Evolutionary conservation across 768 basidiomycete species (phyloP), one percentile per base, ranked within the genome.

Genomic region (Boletus rubroflammeus): DNA sequence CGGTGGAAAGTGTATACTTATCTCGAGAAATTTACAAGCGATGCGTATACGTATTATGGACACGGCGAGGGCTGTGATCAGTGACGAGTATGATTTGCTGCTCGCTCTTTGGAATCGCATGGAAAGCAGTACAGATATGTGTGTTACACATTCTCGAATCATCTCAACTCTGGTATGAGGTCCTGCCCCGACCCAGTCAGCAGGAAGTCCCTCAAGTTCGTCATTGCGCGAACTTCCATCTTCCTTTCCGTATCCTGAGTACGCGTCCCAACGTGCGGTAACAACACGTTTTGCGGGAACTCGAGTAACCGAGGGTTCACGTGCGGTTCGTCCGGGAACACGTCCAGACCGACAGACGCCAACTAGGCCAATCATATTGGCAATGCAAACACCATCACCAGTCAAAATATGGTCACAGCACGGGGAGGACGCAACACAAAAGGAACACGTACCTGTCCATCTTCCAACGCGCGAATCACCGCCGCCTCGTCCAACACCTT

Each of bases 261-360:
- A 67, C 88, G 83, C 0, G 91, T 93, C 9, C 94, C 93, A 82
- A 95, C 84, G 71, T 96, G 95, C 2, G 94, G 94, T n/a, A 97
- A 78, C 7, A 98, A 74, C 38, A 85, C 86, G 58, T 91, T 85
- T 57, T 93, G 84, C 19, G 87, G 83, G 70, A 91, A 90, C 29
- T 82, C 80, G 49, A 93, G 75, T 34, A 96, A 73, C 28, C 85
- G 81, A 4, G 89, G 85, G 61, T 93, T 88, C 38, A 93, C 83
- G 36, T 79, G 70, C 1, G 93, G 92, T 64, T 93, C 91, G 72
- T 93, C 79, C 6, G 92, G 91, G 70, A 78, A 93, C 21, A 94
- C 92, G 63, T 95, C 92, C 35, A 95, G 74, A 14, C 93, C 92
- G 21, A 88, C 88, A 6, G 52, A 17, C 17, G 19, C 28, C 41